Conservation (phyloP, 108 stramenopile genomes). For the Skeletonema marinoi region DNA sequence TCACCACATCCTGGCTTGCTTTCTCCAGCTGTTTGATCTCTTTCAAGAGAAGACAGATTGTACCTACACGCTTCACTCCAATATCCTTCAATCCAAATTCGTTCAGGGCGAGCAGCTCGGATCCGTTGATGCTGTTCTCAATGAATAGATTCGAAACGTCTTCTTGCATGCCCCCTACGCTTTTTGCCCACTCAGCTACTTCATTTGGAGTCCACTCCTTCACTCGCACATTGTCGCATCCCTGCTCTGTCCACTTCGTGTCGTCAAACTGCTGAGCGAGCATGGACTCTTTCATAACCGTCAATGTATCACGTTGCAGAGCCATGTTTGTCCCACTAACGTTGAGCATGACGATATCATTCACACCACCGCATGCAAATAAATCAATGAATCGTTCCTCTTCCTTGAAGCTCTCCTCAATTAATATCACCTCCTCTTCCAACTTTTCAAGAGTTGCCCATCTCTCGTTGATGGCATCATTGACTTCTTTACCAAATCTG, state of each 20-base stretch:
- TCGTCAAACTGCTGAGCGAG: constrained; percentile 18
- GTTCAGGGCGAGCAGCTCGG: constrained; percentile 5
- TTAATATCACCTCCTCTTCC: background rate
- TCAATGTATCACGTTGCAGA: background rate
- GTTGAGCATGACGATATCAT: constrained; percentile 8
- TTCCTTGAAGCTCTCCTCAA: constrained; percentile 12
- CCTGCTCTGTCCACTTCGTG: background rate
- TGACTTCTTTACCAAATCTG: background rate
- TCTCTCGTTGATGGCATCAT: constrained; percentile 6
- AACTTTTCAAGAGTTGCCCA: background rate
- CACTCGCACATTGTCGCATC: background rate
- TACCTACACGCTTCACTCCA: constrained; percentile 10
- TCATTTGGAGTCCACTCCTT: constrained; percentile 17
- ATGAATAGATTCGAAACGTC: too few relatives aligned
- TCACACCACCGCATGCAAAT: background rate
- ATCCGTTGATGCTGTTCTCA: background rate
- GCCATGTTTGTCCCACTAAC: constrained; percentile 5
- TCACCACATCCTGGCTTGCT: too few relatives aligned
- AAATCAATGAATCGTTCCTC: constrained; percentile 2
- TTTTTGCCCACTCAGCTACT: constrained; percentile 1
- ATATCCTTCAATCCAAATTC: constrained; percentile 6
- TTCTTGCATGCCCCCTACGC: constrained; percentile 2
- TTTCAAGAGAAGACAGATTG: constrained; percentile 1
- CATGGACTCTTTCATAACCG: background rate
- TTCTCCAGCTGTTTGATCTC: constrained; percentile 17